Base-by-base conservation (phyloP, 2,329 filamentous ascomycete species). In the Penicillium rolfsii region DNA sequence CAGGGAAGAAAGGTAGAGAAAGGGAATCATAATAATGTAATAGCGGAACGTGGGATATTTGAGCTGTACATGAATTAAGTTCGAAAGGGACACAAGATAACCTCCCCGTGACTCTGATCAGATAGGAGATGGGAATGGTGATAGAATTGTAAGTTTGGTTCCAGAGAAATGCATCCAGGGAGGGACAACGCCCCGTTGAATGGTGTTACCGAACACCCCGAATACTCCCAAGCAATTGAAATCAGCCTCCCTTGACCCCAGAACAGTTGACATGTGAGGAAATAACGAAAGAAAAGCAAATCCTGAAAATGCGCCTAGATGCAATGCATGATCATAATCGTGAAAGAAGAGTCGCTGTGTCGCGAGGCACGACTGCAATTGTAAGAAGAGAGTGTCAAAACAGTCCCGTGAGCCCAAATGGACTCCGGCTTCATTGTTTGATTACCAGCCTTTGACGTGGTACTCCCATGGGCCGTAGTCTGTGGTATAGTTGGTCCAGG, bases 381-480 rank as follows among this genome's bases (percentile, higher is more conserved):
- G 53, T 22, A 46, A 33, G 49, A 16, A 48, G 57, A 45, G 22
- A 5, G 45, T 26, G 19, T 41, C 45, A 56, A 55, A 45, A 16
- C 33, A 35, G 36, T 46, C 46, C 33, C 33, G 40, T 35, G 30
- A 55, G 36, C 4, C 26, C 35, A 35, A 33, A 26, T 6, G 24
- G 26, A 30, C 22, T 14, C 30, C 26, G 12, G 28, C 16, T 26
- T 45, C 24, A 36, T 33, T 30, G 36, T 28, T 28, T 9, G 33
- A 58, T 65, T 86, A 96, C 92, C 92, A 96, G 71, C 91, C 92
- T 75, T 91, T 91, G 65, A 89, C 85, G 75, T 96, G 90, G 79
- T 95, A 96, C 71, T 93, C 91, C 74, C 87, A 87, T n/a, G 91
- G 86, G 48, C 92, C 91, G 74, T 89, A 87, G 72, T 90, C 87